phyloP scores from a whole-genome alignment of 2,329 filamentous ascomycete genomes.

The Teratosphaeria gauchensis region DNA sequence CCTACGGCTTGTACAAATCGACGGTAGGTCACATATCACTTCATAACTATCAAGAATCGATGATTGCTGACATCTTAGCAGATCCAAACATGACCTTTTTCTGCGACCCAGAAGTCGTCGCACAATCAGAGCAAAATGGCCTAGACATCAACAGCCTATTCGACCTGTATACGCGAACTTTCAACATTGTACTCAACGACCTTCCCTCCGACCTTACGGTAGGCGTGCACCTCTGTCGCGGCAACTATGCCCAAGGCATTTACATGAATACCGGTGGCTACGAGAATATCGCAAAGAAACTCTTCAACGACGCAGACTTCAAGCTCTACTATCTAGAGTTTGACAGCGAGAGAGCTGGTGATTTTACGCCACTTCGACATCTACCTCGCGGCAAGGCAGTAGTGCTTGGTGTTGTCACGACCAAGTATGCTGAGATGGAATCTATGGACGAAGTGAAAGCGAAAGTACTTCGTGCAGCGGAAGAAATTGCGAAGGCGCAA shows the following conservation, averaged over 20 bases:
- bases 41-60: not conserved
- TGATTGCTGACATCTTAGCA: not conserved
- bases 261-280: slow-evolving; percentile 16
- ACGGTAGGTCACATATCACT: slow-evolving; percentile 1
- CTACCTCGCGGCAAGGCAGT: slow-evolving; percentile 24
- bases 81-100: slow-evolving; percentile 21
- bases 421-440: slow-evolving; percentile 23
- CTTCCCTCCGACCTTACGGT: slow-evolving; percentile 13
- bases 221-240: slow-evolving; percentile 19
- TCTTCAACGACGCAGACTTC: slow-evolving; percentile 18
- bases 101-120: slow-evolving; percentile 15
- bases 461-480: slow-evolving; percentile 18
- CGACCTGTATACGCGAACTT: slow-evolving; percentile 15
- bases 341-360: slow-evolving; percentile 22
- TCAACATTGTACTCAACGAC: slow-evolving; percentile 12
- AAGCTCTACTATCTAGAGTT: slow-evolving; percentile 25
- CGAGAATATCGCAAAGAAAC: slow-evolving; percentile 20
- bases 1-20: slow-evolving; percentile 15
- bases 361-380: slow-evolving; percentile 21
- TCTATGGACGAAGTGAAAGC: slow-evolving; percentile 12
- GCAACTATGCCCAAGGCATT: slow-evolving; percentile 14
- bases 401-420: slow-evolving; percentile 24
- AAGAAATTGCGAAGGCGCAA: slow-evolving; percentile 20
- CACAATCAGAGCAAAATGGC: slow-evolving; percentile 12
- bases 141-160: slow-evolving; percentile 13